Base-by-base conservation (phyloP, 2,329 filamentous ascomycete species). In the Zopfia rhizophila region DNA sequence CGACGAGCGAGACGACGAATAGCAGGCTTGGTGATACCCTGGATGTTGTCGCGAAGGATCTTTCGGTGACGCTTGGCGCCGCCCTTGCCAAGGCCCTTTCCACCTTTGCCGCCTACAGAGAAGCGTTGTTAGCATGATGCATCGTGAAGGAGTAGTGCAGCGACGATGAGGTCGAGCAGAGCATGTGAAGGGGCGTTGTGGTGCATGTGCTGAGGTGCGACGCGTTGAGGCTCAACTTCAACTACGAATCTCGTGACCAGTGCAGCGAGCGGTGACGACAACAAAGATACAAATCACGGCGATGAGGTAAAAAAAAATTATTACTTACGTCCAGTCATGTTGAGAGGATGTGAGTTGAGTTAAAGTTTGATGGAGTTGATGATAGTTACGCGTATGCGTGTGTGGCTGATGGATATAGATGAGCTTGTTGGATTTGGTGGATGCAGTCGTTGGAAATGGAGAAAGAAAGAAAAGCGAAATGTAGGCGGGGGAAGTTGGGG, bases 41-140 rank as follows among this genome's bases (percentile, higher is more conserved):
- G 77, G 68, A 79, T 80, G 74, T 80, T 79, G 75, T 80, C 77
- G 59, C 77, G 77, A 58, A 80, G 70, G 66, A 80, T 80, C 77
- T 80, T 80, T 57, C 77, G 75, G 61, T 80, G 77, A 70, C 77
- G 78, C 74, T 80, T 80, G 68, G 77, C 77, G 53, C 77, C 77
- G 54, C 78, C 78, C 71, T 80, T 80, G 58, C 78, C 78, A 68
- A 80, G 77, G 55, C 78, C 78, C 69, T 80, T 80, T 58, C 78
- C 78, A 64, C 78, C 78, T 73, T 80, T 80, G 61, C 78, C 78
- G 67, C 78, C 77, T 79, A 51, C 53, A 55, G 39, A 56, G 36
- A 63, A 44, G 51, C 48, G 29, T 52, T 48, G 64, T 72, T 62
- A 70, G 71, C 58, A 69, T 60, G 18, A 7, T 61, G 55, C 40